Evolutionary conservation across 2,329 filamentous ascomycete species (phyloP).

Genomic region (Phaeosphaeria sp.): DNA sequence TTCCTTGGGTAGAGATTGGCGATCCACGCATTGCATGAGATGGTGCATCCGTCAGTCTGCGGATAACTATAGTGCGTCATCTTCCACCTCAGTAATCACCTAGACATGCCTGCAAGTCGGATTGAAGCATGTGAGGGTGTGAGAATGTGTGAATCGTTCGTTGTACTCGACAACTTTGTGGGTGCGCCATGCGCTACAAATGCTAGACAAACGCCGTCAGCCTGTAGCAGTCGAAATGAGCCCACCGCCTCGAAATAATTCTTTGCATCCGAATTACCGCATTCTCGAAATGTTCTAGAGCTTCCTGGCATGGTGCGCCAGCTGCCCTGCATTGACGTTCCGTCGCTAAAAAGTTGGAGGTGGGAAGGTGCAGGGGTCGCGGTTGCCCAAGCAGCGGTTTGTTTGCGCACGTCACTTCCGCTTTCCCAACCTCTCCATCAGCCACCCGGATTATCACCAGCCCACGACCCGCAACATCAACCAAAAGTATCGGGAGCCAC

Average conservation of each 20-base stretch:
- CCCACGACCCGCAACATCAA: conserved; percentile 11
- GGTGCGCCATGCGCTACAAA: not conserved
- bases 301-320: not conserved
- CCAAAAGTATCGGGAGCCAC: conserved; percentile 20
- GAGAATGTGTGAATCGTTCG: too few species aligned
- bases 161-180: not conserved
- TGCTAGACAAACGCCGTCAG: not conserved
- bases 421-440: conserved; percentile 23
- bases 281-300: not conserved
- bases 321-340: not conserved
- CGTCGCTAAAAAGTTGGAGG: not conserved
- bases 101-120: not conserved
- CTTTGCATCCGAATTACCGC: not conserved
- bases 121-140: not conserved
- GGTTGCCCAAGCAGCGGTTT: conserved; percentile 25
- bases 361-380: conserved; percentile 5
- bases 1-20: not conserved
- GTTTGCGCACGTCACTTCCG: conserved; percentile 25
- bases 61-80: too few species aligned
- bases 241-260: not conserved
- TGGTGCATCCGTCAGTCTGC: not conserved
- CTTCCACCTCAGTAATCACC: too few species aligned
- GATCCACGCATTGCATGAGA: not conserved
- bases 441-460: conserved; percentile 8
- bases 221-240: not conserved